A percentile compares a stretch with the other conserved stretches of the same genome.
These are phyloP conservation scores for Plasmodium blacklocki DNA, from an alignment of 169 alveolate genomes.

Conservation along the genomic window DNA sequence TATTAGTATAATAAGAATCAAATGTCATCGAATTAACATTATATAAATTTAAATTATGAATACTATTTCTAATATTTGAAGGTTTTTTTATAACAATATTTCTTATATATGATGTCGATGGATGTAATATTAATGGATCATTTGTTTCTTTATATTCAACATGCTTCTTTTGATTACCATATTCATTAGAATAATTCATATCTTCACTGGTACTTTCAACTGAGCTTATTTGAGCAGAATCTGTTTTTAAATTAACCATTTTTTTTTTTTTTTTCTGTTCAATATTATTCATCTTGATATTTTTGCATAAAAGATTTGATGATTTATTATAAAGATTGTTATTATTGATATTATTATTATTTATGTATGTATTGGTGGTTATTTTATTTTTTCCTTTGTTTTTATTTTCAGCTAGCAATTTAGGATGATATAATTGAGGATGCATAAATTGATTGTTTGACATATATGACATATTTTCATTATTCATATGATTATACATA, in stretches of 20 bases:
- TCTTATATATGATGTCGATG: constrained; percentile 28
- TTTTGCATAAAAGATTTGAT: too few relatives aligned
- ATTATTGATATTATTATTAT: not conserved
- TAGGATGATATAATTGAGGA: not conserved
- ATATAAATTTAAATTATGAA: constrained; percentile 24
- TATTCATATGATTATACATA: too few relatives aligned
- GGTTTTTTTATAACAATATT: constrained; percentile 41
- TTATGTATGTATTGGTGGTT: not conserved
- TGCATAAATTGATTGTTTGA: not conserved
- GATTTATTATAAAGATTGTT: not conserved
- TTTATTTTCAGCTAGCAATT: not conserved
- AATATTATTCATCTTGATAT: not conserved
- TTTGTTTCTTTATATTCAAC: constrained; percentile 7
- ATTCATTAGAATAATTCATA: not conserved
- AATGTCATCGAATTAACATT: constrained; percentile 60
- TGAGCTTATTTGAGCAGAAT: not conserved
- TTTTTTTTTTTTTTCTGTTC: not conserved
- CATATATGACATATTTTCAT: too few relatives aligned
- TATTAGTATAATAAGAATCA: not conserved
- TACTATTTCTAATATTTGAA: constrained; percentile 50
- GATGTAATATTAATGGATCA: constrained; percentile 10
- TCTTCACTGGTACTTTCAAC: not conserved
- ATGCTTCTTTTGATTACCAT: not conserved
- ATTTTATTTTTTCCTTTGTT: not conserved
- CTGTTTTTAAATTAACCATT: not conserved